A percentile compares a stretch with the other conserved stretches of the same genome.
Evolutionary conservation across 768 basidiomycete species (phyloP).

Genomic region (Phallus indusiatus): DNA sequence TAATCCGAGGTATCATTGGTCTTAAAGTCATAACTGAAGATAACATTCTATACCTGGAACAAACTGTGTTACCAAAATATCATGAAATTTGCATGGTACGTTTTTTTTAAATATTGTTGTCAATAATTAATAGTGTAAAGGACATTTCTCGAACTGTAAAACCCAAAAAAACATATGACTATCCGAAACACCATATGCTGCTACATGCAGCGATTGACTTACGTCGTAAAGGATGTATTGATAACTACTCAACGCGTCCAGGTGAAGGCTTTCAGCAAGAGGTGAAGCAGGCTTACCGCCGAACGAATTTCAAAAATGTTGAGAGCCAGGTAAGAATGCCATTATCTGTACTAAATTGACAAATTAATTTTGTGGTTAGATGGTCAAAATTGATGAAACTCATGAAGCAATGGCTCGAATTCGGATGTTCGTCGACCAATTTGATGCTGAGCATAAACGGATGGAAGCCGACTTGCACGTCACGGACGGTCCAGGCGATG

Average conservation of each 20-base stretch:
- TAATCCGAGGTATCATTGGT: slow-evolving; percentile 19
- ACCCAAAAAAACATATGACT: slow-evolving; percentile 21
- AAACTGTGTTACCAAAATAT: not conserved
- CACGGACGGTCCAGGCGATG: not conserved
- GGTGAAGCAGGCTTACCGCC: slow-evolving; percentile 19
- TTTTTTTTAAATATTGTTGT: no score
- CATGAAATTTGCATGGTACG: not conserved
- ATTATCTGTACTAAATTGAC: not conserved
- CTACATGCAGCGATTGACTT: slow-evolving; percentile 20
- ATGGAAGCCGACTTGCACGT: not conserved
- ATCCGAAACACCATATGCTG: slow-evolving; percentile 22
- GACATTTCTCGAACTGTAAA: slow-evolving; percentile 11
- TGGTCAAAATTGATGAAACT: not conserved
- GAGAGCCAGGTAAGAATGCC: slow-evolving; percentile 19
- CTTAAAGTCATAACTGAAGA: slow-evolving; percentile 20
- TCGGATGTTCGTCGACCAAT: slow-evolving; percentile 18
- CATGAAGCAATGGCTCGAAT: slow-evolving; percentile 17
- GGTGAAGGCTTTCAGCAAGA: slow-evolving; percentile 27
- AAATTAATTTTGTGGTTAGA: not conserved
- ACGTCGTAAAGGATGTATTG: slow-evolving; percentile 18
- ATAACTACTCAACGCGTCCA: slow-evolving; percentile 20
- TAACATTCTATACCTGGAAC: slow-evolving; percentile 8
- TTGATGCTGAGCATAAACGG: not conserved
- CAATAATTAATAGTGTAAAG: not conserved
- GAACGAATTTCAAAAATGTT: slow-evolving; percentile 22